A percentile compares a stretch with the other conserved stretches of the same genome.
Conservation (phyloP, 257 asterid genomes). For the Solanum sejunctum region DNA sequence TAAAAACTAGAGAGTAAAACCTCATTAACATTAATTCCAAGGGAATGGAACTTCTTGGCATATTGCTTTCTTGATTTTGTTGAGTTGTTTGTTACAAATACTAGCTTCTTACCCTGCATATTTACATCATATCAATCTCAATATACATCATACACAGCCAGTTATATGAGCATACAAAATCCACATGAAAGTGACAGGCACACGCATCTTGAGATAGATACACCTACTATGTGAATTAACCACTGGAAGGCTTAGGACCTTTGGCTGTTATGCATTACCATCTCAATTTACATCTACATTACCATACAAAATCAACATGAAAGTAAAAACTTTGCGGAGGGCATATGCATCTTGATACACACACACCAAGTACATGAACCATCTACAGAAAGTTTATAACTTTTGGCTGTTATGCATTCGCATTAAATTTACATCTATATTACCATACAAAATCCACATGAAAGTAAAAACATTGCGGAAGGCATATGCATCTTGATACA, state of each 20-base stretch:
- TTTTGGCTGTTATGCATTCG: background rate
- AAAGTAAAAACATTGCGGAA: background rate
- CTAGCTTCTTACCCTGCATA: slow-evolving; percentile 70
- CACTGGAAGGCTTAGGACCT: background rate
- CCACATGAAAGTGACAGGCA: background rate
- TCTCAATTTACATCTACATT: background rate
- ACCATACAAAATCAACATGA: background rate
- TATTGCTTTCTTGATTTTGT: slow-evolving; percentile 70
- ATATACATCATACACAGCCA: background rate
- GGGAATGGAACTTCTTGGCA: slow-evolving; percentile 63
- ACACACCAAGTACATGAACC: background rate
- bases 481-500: background rate
- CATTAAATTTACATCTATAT: background rate
- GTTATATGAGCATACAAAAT: background rate
- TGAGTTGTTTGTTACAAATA: slow-evolving; percentile 92
- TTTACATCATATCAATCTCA: background rate
- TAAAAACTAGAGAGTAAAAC: slow-evolving; percentile 12
- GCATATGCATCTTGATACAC: background rate
- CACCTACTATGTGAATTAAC: background rate
- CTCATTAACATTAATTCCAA: slow-evolving; percentile 77
- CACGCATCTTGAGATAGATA: background rate
- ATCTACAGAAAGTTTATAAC: background rate
- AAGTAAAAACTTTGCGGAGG: background rate
- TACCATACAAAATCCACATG: background rate
- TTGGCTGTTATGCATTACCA: background rate